These are phyloP conservation scores for Stachybotrys elegans DNA, from an alignment of 2,329 filamentous ascomycete genomes.

Conservation along the genomic window DNA sequence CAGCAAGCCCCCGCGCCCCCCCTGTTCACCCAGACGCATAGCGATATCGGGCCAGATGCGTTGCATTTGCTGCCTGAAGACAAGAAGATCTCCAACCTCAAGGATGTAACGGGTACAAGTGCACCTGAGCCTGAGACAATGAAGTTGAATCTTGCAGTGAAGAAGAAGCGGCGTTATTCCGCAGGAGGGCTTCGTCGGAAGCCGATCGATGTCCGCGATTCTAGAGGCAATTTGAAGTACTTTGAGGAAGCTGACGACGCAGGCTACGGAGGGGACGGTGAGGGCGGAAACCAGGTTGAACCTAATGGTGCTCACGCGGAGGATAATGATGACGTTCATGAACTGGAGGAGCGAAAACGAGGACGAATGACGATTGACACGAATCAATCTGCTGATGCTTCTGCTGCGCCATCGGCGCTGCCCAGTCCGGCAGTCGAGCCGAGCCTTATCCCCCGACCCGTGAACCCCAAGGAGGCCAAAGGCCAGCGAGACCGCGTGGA, in stretches of 20 bases:
- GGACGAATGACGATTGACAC: neutral
- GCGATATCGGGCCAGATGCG: constrained; percentile 24
- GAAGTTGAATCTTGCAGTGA: constrained; percentile 33
- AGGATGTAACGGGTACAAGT: constrained; percentile 59
- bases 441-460: constrained; percentile 49
- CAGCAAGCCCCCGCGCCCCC: neutral
- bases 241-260: constrained; percentile 85
- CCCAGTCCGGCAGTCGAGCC: constrained; percentile 31
- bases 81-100: constrained; percentile 33
- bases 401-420: constrained; percentile 25
- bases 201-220: constrained; percentile 65
- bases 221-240: constrained; percentile 77
- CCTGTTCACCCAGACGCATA: constrained; percentile 21
- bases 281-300: too few species aligned
- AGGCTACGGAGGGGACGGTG: constrained; percentile 63
- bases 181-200: constrained; percentile 75
- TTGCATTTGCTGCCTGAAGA: constrained; percentile 22
- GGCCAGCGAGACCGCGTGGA: constrained; percentile 67
- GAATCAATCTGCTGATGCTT: constrained; percentile 30
- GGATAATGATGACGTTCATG: neutral
- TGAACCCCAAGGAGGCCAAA: constrained; percentile 75
- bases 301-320: constrained; percentile 2
- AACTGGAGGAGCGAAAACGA: constrained; percentile 1
- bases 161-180: constrained; percentile 72
- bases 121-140: constrained; percentile 58